Base-by-base conservation (phyloP, 1,139 yeast species). In the Scheffersomyces stambukii region DNA sequence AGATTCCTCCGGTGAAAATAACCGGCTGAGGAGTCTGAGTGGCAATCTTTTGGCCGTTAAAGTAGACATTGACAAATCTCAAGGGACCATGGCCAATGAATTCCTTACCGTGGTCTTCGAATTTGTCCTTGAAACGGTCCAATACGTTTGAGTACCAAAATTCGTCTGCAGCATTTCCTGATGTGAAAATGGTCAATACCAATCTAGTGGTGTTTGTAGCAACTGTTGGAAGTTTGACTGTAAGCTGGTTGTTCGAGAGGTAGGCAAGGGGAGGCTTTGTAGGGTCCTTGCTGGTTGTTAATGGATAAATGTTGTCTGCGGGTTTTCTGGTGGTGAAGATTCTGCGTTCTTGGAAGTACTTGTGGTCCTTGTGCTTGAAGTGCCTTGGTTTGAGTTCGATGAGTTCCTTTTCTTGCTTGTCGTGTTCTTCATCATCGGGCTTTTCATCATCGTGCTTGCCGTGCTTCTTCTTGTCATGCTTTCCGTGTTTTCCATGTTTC, bases 111-210 rank as follows among this genome's bases (percentile, higher is more conserved):
- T 57, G 47, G 5, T 47, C 46, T 4, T 45, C 45, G 36, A 73
- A 75, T 8, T 52, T 42, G 17, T 57, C 45, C 12, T 58, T 59
- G 40, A 55, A 66, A 25, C 61, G 54, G 37, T 78, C 82, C 30
- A 79, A 43, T 11, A 75, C 71, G 43, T 81, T 80, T 9, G 76
- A 55, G 54, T 81, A 85, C 94, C 94, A 85, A 47, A 82, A 82
- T 54, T 86, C 95, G 51, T 85, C 95, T 23, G 72, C 76, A 1
- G 78, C 78, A 45, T 81, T 83, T 3, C 93, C 95, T 12, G 85
- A 76, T 3, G 84, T 75, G 44, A 75, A 77, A 4, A 85, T 51
- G 6, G 81, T 70, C 21, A 84, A 54, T 27, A 63, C 61, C 23
- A 75, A 75, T 31, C 78, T 65, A 8, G 82, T 73, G 7, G 84